Percentiles rank a stretch among this genome's conserved stretches.
phyloP scores from a whole-genome alignment of 1,284 basidiomycete species.

The Malassezia psittaci region DNA sequence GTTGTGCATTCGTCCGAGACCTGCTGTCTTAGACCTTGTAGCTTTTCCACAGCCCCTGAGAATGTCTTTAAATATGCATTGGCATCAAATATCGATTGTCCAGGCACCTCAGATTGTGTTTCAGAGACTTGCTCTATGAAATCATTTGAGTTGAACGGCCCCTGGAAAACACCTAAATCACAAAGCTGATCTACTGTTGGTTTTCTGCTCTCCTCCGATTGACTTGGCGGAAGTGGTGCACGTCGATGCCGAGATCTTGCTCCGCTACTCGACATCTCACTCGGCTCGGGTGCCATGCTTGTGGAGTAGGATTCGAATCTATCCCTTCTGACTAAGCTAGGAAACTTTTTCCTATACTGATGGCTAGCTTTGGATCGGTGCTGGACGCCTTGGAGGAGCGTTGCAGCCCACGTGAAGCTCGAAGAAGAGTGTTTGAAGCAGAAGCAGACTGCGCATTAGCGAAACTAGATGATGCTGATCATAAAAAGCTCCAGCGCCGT shows the following conservation, averaged over 20 bases:
- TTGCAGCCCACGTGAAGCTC: not conserved
- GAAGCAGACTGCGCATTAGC: not conserved
- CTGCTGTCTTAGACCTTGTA: slow-evolving; percentile 73
- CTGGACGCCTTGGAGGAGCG: not conserved
- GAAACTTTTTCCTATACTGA: too few relatives aligned
- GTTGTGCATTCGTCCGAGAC: slow-evolving; percentile 77
- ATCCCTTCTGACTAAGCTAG: too few relatives aligned
- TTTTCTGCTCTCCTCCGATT: not conserved
- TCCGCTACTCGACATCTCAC: slow-evolving; percentile 7
- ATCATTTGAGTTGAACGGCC: slow-evolving; percentile 81
- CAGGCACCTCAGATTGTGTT: slow-evolving; percentile 71
- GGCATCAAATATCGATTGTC: slow-evolving; percentile 76
- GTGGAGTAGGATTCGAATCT: not conserved
- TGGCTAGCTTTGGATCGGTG: not conserved
- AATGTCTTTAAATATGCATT: slow-evolving; percentile 85
- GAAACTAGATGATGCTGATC: not conserved
- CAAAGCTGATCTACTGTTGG: slow-evolving; percentile 56
- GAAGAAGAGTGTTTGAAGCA: not conserved
- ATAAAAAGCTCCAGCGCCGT: slow-evolving; percentile 4
- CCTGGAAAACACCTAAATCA: slow-evolving; percentile 58
- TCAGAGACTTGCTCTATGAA: slow-evolving; percentile 76
- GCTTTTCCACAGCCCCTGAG: slow-evolving; percentile 73
- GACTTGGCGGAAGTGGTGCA: slow-evolving; percentile 3
- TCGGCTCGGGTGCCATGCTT: slow-evolving; percentile 3
- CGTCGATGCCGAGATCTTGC: slow-evolving; percentile 16